phyloP scores from a whole-genome alignment of 129 eudicot genomes.

The sunflower (Helianthus annuus) region HanXRQr2.0-SUNRISE NC_035447.2:51861297-51861796 shows the following conservation, averaged over 20 bases:
- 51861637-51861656: constrained; percentile 95
- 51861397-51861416: no score
- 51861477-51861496: no score
- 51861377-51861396: no score
- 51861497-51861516: no score
- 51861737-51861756: background rate
- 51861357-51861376: no score
- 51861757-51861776: background rate
- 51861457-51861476: no score
- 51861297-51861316: no score
- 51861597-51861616: constrained; percentile 94
- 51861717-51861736: background rate
- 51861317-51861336: no score
- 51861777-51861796: background rate
- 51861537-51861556: background rate
- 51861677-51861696: constrained; percentile 92
- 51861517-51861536: background rate
- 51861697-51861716: constrained; percentile 47
- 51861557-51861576: background rate
- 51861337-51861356: no score
- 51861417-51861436: no score
- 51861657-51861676: constrained; percentile 88
- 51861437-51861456: no score
- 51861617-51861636: constrained; percentile 96
- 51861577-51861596: constrained; percentile 39